Conservation (phyloP, 2,329 filamentous ascomycete genomes). For the Exophiala phaeomuriformis region DNA sequence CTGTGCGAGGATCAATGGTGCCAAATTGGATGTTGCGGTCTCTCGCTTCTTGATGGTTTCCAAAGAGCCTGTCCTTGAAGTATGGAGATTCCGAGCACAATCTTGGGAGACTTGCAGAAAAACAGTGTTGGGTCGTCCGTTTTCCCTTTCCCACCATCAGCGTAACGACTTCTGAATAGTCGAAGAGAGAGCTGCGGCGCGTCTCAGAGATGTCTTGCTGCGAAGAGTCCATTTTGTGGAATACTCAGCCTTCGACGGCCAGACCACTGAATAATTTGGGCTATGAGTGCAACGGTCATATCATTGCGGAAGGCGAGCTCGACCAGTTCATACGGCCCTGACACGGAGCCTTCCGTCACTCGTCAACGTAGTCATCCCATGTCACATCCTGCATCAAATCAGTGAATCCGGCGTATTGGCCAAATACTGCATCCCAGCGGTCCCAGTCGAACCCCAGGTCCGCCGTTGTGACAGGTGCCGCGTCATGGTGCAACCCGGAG, state of each 20-base stretch:
- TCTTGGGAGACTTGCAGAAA: background rate
- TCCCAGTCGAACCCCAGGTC: slow-evolving; percentile 44
- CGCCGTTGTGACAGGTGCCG: background rate
- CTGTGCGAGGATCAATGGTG: background rate
- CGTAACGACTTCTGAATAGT: slow-evolving; percentile 7
- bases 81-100: slow-evolving; percentile 5
- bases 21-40: background rate
- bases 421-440: slow-evolving; percentile 44
- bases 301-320: background rate
- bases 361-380: slow-evolving; percentile 12
- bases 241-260: background rate
- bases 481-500: background rate
- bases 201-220: background rate
- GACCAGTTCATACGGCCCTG: background rate
- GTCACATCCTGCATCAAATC: slow-evolving; percentile 24
- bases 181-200: background rate
- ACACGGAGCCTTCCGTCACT: slow-evolving; percentile 1
- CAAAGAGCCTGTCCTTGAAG: slow-evolving; percentile 5
- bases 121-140: background rate
- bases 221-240: background rate
- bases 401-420: slow-evolving; percentile 34
- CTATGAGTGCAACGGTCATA: background rate
- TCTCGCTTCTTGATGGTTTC: background rate
- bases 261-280: too few relatives aligned
- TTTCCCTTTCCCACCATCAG: background rate